These are phyloP conservation scores for Bassia scoparia DNA, from an alignment of 148 eudicot genomes.

Conservation along the genomic window DNA sequence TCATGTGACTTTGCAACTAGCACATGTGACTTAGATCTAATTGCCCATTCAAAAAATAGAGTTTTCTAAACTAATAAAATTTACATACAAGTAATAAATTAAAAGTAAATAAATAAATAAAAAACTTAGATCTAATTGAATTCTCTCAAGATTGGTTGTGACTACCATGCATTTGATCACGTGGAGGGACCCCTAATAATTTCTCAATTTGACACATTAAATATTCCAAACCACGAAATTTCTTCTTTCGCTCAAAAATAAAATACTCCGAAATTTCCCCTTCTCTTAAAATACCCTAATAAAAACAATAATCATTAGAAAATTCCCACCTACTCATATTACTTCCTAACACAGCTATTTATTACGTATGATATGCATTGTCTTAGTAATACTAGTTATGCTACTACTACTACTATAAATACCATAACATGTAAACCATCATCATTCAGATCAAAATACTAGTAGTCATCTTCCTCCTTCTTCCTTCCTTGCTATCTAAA, in stretches of 20 bases:
- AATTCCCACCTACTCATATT: background rate
- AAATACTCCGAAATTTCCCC: background rate
- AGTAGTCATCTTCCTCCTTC: background rate
- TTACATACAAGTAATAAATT: too few relatives aligned
- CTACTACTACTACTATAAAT: conserved; percentile 2
- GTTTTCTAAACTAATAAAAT: too few relatives aligned
- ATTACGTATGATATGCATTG: background rate
- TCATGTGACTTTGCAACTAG: too few relatives aligned
- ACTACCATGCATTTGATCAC: conserved; percentile 10
- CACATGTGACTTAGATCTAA: too few relatives aligned
- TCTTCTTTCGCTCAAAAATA: background rate
- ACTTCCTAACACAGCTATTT: background rate
- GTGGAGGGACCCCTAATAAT: background rate
- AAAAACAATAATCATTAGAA: background rate
- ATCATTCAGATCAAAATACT: background rate
- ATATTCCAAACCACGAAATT: conserved; percentile 20
- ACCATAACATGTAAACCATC: background rate
- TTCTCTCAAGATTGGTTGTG: background rate
- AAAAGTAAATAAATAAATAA: too few relatives aligned
- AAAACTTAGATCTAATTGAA: too few relatives aligned
- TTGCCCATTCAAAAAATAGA: too few relatives aligned
- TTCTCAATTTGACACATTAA: background rate
- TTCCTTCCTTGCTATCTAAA: background rate
- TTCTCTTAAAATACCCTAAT: background rate
- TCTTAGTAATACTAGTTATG: too few relatives aligned